These are phyloP conservation scores for Ustilago shanxiensis DNA, from an alignment of 1,284 basidiomycete genomes.

Conservation along the genomic window DNA sequence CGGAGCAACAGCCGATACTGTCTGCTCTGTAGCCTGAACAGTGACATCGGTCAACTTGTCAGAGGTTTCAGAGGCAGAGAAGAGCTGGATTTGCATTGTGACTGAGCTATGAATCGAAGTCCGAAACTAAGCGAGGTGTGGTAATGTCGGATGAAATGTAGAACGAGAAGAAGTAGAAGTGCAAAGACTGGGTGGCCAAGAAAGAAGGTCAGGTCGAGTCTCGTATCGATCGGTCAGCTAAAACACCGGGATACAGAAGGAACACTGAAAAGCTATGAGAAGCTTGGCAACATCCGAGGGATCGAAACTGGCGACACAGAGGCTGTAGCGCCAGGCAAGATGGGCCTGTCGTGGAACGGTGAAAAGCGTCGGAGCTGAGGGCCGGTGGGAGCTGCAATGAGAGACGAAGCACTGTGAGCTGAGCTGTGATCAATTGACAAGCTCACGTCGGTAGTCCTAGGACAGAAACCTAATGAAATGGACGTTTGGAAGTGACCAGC, in stretches of 20 bases:
- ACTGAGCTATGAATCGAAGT: no score
- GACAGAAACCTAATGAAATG: no score
- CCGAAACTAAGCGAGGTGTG: no score
- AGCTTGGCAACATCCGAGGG: constrained; percentile 23
- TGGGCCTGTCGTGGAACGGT: not conserved
- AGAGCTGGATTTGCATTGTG: constrained; percentile 5
- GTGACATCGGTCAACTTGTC: not conserved
- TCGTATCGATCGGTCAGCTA: constrained; percentile 54
- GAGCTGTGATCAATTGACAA: not conserved
- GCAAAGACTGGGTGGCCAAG: constrained; percentile 9
- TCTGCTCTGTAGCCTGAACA: not conserved
- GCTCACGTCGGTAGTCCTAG: not conserved
- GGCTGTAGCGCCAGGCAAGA: constrained; percentile 15
- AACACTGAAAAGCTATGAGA: constrained; percentile 10
- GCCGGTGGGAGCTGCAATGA: no score
- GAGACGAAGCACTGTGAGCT: not conserved
- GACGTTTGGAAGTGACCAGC: not conserved
- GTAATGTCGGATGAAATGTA: not conserved
- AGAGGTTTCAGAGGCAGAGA: constrained; percentile 2
- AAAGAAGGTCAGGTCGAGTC: constrained; percentile 6
- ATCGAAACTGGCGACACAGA: constrained; percentile 18
- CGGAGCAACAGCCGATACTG: not conserved
- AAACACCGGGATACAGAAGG: constrained; percentile 45
- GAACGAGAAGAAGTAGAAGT: not conserved
- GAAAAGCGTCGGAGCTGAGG: not conserved